These are phyloP conservation scores for Hortaea werneckii DNA, from an alignment of 2,329 filamentous ascomycete species.

Conservation along the genomic window DNA sequence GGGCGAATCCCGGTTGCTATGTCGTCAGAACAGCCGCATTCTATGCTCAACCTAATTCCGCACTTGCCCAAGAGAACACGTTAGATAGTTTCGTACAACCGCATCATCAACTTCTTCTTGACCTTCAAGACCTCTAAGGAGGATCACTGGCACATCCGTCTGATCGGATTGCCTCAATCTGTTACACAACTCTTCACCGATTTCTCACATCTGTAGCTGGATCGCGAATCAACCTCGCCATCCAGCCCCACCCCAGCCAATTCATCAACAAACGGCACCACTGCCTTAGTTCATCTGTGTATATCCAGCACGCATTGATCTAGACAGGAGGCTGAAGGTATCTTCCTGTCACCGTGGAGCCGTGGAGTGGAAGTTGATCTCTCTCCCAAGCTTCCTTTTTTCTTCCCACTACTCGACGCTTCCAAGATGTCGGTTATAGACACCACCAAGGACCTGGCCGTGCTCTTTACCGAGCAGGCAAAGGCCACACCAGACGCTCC, in stretches of 20 bases:
- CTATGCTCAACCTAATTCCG: background rate
- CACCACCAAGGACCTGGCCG: slow-evolving; percentile 59
- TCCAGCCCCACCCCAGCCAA: background rate
- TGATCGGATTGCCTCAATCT: background rate
- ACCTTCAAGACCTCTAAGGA: too few species aligned
- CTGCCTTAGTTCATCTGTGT: background rate
- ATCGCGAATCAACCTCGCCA: background rate
- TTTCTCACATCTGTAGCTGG: background rate
- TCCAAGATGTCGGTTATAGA: slow-evolving; percentile 56
- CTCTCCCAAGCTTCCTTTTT: background rate
- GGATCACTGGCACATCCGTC: background rate
- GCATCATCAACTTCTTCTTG: too few species aligned
- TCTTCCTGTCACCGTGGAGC: background rate
- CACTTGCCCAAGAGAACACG: background rate
- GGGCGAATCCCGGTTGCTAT: background rate
- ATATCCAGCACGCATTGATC: background rate
- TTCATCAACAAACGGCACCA: background rate
- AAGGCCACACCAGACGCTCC: slow-evolving; percentile 56
- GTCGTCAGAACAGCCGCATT: background rate
- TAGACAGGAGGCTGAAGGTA: background rate
- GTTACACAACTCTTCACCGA: background rate
- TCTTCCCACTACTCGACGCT: background rate
- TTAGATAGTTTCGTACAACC: background rate
- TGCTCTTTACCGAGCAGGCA: slow-evolving; percentile 61
- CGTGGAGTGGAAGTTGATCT: background rate